Evolutionary conservation across 192 early-diverging fungal species (phyloP).

Genomic region (Backusella luteola): DNA sequence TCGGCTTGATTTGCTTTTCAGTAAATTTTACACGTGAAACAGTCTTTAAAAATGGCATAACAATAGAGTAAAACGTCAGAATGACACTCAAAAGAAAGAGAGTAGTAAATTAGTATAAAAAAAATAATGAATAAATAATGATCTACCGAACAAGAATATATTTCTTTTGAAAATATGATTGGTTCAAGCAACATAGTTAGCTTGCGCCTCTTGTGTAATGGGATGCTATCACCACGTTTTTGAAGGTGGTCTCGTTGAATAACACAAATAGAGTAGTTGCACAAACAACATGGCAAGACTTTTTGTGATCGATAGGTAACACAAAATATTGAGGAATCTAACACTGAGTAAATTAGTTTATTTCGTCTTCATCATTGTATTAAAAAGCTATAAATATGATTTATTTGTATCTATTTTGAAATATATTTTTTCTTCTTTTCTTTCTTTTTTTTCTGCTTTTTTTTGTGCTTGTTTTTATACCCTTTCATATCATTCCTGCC

Average conservation of each 20-base stretch:
- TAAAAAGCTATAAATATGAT: not conserved
- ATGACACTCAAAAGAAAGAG: not conserved
- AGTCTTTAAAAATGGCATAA: not conserved
- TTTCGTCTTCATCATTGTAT: not conserved
- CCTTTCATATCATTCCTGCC: not conserved
- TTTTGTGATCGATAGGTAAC: not conserved
- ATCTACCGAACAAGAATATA: not conserved
- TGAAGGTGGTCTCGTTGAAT: not conserved
- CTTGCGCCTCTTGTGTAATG: not conserved
- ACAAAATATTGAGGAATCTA: not conserved
- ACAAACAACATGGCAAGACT: slow-evolving; percentile 6
- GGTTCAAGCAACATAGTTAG: not conserved
- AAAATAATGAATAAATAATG: not conserved
- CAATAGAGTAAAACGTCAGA: not conserved
- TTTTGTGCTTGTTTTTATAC: not conserved
- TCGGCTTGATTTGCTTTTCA: not conserved
- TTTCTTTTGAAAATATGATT: not conserved
- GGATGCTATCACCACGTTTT: slow-evolving; percentile 2
- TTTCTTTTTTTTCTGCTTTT: not conserved
- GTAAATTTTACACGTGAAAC: not conserved
- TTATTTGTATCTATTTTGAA: not conserved
- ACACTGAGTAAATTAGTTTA: not conserved
- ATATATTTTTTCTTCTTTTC: not conserved
- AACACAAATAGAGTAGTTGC: not conserved
- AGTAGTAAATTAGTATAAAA: not conserved